Evolutionary conservation across 148 eudicot genomes (phyloP), one percentile per base, ranked within the genome.

Genomic region (Vaccinium macrocarpon): DNA sequence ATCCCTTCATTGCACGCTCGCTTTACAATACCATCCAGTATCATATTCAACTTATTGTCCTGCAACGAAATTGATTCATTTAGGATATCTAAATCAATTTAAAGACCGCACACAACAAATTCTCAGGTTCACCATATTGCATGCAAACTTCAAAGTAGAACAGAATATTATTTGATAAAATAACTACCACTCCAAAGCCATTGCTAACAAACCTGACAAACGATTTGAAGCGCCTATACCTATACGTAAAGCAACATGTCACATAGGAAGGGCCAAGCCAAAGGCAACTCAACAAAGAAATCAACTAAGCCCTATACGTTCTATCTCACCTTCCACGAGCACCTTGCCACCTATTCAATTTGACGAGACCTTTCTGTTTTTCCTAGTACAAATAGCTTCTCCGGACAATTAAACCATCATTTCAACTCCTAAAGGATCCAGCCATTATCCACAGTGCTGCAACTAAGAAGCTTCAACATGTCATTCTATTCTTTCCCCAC

Each of bases 21-120:
- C 78, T 91, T 90, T 56, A 88, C 87, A 81, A 93, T 87, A 50
- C 90, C 92, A 85, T 90, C 90, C 23, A 94, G 76, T 75, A 93
- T 85, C 5, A 78, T 35, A 74, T 88, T 87, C 87, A 91, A 73
- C 71, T 87, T 80, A 71, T 25, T 82, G 84, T 86, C 92, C 98
- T 94, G 94, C 57, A 25, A 85, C 29, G 16, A 15, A 83, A 84
- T 18, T 5, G 48, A 82, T 59, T 49, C 13, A 79, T 74, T 73
- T 57, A 52, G 76, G 85, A 13, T 38, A 61, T 38, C 48, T 57
- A 38, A 19, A 35, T 52, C 51, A 35, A 29, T 80, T 18, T 38
- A 14, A 66, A 32, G 23, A 59, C 51, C 21, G 51, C 18, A 80
- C 49, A 35, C 3, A 23, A 19, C 25, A 57, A 80, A 55, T 32